These are phyloP conservation scores for Monilinia fructigena DNA, from an alignment of 2,329 filamentous ascomycete species.

Conservation along the genomic window DNA sequence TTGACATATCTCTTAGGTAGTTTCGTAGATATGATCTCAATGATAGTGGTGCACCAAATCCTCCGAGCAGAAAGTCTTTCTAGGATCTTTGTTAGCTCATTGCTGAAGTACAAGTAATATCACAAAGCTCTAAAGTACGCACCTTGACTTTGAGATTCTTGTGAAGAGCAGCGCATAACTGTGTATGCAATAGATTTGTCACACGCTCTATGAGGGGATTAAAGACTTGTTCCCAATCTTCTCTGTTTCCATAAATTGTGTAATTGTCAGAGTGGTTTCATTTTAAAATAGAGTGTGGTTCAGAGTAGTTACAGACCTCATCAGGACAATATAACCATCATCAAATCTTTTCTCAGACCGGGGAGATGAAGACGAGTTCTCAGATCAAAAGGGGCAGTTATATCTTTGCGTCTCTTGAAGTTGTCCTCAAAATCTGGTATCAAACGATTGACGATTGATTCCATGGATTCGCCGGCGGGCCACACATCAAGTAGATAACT, in stretches of 20 bases:
- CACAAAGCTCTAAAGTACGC: background rate
- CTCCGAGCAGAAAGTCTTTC: conserved; percentile 33
- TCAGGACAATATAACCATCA: background rate
- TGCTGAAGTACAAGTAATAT: too few relatives aligned
- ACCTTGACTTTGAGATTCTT: conserved; percentile 23
- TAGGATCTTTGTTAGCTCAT: background rate
- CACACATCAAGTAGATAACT: conserved; percentile 15
- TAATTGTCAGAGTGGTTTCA: background rate
- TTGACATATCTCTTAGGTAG: conserved; percentile 21
- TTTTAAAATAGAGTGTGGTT: background rate
- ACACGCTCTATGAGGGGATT: conserved; percentile 26
- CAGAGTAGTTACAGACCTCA: background rate
- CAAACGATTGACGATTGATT: conserved; percentile 16
- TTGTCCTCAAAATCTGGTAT: conserved; percentile 13
- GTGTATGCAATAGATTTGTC: conserved; percentile 18
- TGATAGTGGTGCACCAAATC: conserved; percentile 32
- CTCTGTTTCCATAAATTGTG: background rate
- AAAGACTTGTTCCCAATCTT: conserved; percentile 29
- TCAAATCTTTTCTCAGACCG: conserved; percentile 17
- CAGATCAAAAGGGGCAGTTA: background rate
- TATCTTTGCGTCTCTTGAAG: conserved; percentile 13
- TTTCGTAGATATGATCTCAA: conserved; percentile 18
- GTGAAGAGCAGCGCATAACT: conserved; percentile 21
- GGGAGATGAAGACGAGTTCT: conserved; percentile 1
- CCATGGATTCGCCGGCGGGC: conserved; percentile 4